Evolutionary conservation across 257 asterid species (phyloP), one percentile per base, ranked within the genome.

Genomic region (Voacanga thouarsii): DNA sequence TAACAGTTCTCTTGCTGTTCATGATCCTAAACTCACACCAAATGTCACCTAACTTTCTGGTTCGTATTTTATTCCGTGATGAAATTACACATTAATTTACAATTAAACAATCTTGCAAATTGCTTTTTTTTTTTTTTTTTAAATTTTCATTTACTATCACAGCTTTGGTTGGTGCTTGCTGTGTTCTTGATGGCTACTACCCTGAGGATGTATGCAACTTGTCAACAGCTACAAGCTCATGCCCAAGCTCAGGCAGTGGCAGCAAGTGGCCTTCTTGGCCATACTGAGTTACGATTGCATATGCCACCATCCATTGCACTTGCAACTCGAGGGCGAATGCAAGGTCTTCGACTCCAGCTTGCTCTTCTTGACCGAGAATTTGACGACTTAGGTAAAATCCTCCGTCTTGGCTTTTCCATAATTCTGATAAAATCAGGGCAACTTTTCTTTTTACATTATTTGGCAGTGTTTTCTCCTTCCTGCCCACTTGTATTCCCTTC

Each of bases 151-250:
- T 33, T 68, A 15, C 26, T 49, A 71, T 51, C 59, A 74, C 83
- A 96, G 99, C 98, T 96, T 49, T 96, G 99, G 99, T 75, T 96
- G 92, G 99, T 94, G 71, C 97, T 96, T 55, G 99, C 92, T 77
- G 98, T 96, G 71, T 96, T 96, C 84, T 84, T 93, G 75, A 92
- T 92, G 96, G 99, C 99, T 69, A 93, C 98, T 44, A 85, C 89
- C 71, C 83, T 96, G 78, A 89, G 99, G 84, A 96, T 96, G 99
- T 96, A 96, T 82, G 98, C 99, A 70, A 96, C 99, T 9, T 96
- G 99, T 82, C 98, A 96, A 89, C 98, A 93, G 79, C 98, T 96
- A 86, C 99, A 96, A 89, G 97, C 98, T 71, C 99, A 93, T 86
- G 98, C 99, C 65, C 99, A 96, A 80, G 99, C 98, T 69, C 98